A percentile compares a stretch with the other conserved stretches of the same genome.
These are phyloP conservation scores for Chaetoscypha palmicola DNA, from an alignment of 2,329 filamentous ascomycete species.

Conservation along the genomic window DNA sequence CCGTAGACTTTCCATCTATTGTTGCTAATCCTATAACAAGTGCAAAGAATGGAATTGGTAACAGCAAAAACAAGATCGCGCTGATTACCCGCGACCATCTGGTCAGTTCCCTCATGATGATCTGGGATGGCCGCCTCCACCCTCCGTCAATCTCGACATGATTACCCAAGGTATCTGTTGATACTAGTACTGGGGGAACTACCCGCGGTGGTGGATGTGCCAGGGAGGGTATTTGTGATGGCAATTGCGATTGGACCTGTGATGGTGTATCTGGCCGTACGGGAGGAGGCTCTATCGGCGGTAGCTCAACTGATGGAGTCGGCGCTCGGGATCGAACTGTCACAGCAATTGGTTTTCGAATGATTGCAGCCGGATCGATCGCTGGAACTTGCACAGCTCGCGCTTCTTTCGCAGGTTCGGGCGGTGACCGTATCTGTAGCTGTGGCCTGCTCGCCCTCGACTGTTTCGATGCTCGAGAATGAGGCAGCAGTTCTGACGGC, in stretches of 20 bases:
- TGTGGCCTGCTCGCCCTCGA: too few species aligned
- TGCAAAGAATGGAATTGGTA: slow-evolving; percentile 6
- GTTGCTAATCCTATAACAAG: slow-evolving; percentile 6
- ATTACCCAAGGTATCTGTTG: slow-evolving; percentile 1
- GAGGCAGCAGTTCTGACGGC: too few species aligned
- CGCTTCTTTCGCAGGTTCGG: too few species aligned
- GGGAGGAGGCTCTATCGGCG: neutral
- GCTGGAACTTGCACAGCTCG: neutral
- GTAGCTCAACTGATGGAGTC: neutral
- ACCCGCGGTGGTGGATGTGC: too few species aligned
- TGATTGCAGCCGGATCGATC: neutral
- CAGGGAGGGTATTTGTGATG: too few species aligned
- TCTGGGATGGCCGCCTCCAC: neutral
- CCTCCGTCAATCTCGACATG: slow-evolving; percentile 3
- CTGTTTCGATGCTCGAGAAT: too few species aligned
- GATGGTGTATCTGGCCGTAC: too few species aligned
- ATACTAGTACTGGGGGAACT: too few species aligned
- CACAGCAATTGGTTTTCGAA: slow-evolving; percentile 2
- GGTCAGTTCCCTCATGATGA: neutral
- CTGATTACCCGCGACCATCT: slow-evolving; percentile 2
- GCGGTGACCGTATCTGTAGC: too few species aligned
- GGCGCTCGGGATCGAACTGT: neutral
- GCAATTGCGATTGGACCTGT: too few species aligned
- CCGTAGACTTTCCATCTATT: slow-evolving; percentile 6
- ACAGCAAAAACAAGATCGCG: slow-evolving; percentile 1